These are phyloP conservation scores for Blastobotrys arbuscula DNA, from an alignment of 1,139 yeast species.

Conservation along the genomic window DNA sequence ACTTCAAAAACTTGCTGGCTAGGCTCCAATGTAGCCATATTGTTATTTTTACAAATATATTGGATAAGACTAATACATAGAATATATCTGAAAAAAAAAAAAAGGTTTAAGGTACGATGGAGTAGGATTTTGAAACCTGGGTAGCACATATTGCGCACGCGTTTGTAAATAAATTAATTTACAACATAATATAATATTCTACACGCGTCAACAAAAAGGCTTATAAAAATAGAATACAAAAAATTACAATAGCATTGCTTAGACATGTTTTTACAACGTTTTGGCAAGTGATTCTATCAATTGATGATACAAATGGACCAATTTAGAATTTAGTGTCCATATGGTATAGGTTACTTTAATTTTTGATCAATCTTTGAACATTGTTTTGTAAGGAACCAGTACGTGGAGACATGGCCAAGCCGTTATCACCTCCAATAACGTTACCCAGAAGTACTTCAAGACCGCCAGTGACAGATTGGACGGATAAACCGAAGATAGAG, in stretches of 20 bases:
- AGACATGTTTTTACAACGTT: too few species aligned
- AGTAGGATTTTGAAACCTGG: too few species aligned
- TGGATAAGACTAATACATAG: too few species aligned
- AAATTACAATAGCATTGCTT: too few species aligned
- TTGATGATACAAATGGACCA: background rate
- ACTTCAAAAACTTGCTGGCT: background rate
- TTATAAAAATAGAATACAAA: too few species aligned
- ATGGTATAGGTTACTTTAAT: constrained; percentile 16
- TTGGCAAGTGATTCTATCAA: constrained; percentile 1
- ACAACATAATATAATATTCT: too few species aligned
- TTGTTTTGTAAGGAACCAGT: constrained; percentile 13
- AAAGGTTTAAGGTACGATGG: too few species aligned
- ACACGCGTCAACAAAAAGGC: too few species aligned
- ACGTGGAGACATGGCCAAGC: constrained; percentile 13
- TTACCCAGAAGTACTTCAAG: constrained; percentile 29
- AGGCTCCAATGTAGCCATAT: background rate
- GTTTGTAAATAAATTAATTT: too few species aligned
- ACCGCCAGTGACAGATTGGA: constrained; percentile 33
- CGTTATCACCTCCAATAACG: constrained; percentile 21
- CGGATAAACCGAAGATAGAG: constrained; percentile 28
- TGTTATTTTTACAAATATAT: too few species aligned
- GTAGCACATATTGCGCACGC: too few species aligned
- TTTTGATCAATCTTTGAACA: constrained; percentile 14
- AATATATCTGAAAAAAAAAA: too few species aligned
- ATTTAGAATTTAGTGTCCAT: constrained; percentile 14